These are phyloP conservation scores for Alternaria ethzedia DNA, from an alignment of 2,329 filamentous ascomycete genomes.

Conservation along the genomic window DNA sequence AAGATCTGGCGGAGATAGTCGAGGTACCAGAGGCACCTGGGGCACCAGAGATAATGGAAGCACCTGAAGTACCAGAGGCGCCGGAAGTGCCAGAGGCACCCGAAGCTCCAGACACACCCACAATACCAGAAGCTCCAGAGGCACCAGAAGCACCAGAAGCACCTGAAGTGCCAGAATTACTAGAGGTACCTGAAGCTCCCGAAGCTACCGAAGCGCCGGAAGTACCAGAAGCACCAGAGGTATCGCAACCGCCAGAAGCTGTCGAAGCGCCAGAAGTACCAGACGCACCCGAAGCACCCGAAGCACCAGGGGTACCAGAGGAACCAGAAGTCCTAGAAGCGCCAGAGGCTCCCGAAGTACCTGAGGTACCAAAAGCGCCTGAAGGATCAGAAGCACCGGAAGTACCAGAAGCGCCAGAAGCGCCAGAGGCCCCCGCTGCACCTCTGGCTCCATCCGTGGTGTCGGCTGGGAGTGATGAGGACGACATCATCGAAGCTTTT, in stretches of 20 bases:
- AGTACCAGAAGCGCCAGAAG: not conserved
- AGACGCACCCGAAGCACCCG: not conserved
- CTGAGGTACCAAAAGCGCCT: conserved; percentile 1
- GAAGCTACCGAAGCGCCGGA: not conserved
- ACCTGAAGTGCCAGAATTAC: not conserved
- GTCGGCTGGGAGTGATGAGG: not conserved
- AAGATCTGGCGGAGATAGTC: not conserved
- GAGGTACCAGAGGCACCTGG: not conserved
- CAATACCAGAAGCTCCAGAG: not conserved
- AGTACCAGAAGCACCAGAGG: not conserved
- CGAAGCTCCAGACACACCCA: not conserved
- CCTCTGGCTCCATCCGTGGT: conserved; percentile 4
- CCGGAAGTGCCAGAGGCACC: not conserved
- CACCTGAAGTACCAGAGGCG: not conserved
- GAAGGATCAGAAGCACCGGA: not conserved
- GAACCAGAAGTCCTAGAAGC: not conserved
- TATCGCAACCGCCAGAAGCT: not conserved
- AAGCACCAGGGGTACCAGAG: not conserved
- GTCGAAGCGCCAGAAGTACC: not conserved
- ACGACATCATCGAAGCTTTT: not conserved
- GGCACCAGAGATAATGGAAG: not conserved
- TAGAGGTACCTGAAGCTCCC: not conserved
- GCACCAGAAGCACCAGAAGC: not conserved
- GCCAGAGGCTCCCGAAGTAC: not conserved
- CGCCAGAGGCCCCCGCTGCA: not conserved